Evolutionary conservation across 352 stramenopile genomes (phyloP), one percentile per base, ranked within the genome.

Genomic region (Pythium rishiriense): DNA sequence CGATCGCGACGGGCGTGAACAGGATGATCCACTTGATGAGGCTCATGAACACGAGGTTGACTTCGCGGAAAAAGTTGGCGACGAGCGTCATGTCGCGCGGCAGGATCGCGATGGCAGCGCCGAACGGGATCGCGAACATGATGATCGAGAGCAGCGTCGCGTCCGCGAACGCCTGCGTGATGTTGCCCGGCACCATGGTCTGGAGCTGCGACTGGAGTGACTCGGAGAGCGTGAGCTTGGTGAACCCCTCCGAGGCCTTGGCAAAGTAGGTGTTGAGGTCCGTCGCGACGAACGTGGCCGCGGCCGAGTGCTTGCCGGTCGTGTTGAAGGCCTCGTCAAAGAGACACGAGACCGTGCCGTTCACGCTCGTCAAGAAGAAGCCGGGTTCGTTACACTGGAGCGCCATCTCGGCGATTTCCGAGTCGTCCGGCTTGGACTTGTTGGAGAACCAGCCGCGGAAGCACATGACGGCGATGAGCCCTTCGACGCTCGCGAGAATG

Each of bases 21-120:
- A 54, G 57, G 58, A 79, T 70, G 15, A 80, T 41, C 41, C 55
- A 61, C 39, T 24, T 60, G 52, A 79, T 67, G 39, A 78, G 64
- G 21, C 15, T 57, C 48, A 73, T 58, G 29, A 58, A 58, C n/a
- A 58, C n/a, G 11, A 47, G 3, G 50, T 58, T 58, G 6, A 58
- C 33, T 22, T 58, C 52, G 9, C 19, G 12, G 37, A 48, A 59
- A 15, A 59, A 50, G 22, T 21, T 15, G 11, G 24, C 22, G 15
- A 59, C 26, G 11, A 50, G 22, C 5, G 37, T 49, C 52, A 59
- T 50, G 48, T 65, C 21, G 24, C 35, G 37, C 15, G 58, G 58
- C 25, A 65, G 26, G 9, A 65, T n/a, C 26, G 58, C 26, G 25
- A 65, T 37, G 8, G 58, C 58, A n/a, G 46, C 25, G 26, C 58